Evolutionary conservation across 1,139 yeast genomes (phyloP), one percentile per base, ranked within the genome.

Genomic region (Kodamaea fungicola): DNA sequence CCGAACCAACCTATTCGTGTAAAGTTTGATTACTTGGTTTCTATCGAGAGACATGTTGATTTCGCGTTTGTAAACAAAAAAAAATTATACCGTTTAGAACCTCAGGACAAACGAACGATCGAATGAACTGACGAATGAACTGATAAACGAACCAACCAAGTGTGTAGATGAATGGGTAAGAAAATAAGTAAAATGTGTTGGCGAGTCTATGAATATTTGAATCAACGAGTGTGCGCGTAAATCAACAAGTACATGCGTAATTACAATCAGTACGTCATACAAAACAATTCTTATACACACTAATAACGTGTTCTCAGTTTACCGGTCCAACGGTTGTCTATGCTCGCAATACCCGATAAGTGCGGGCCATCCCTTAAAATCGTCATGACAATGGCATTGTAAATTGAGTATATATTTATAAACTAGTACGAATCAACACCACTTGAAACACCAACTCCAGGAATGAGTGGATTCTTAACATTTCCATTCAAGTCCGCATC

Each of bases 381-480:
- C 19, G 19, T 16, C 19, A 16, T 16, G 19, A 16, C 19, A 16
- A 16, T 16, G 19, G 19, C 19, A 16, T 16, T 16, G 19, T 16
- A 16, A 16, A 16, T 16, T 16, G 19, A 16, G 19, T 16, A 16
- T 16, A 16, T 16, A 16, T 16, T 16, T 4, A 16, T 4, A 24
- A 3, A 24, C 16, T 29, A 40, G 32, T 47, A 42, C 27, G 45
- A 51, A 7, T 47, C 45, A 22, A 80, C 68, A 58, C 92, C 92
- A 35, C 89, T 82, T 39, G 87, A 80, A 35, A 80, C 84, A 49
- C 76, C 87, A 46, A 80, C 61, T 41, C 80, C 78, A 31, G 68
- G 65, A 49, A 82, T 69, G 24, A 70, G 64, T 12, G 89, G 87
- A 38, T 80, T 75, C 43, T 68, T 45, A 22, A 82, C 88, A 49